Percentiles rank a stretch among this genome's conserved stretches.
These are phyloP conservation scores for Kluyveromyces starmeri DNA, from an alignment of 805 yeast species.

Conservation along the genomic window DNA sequence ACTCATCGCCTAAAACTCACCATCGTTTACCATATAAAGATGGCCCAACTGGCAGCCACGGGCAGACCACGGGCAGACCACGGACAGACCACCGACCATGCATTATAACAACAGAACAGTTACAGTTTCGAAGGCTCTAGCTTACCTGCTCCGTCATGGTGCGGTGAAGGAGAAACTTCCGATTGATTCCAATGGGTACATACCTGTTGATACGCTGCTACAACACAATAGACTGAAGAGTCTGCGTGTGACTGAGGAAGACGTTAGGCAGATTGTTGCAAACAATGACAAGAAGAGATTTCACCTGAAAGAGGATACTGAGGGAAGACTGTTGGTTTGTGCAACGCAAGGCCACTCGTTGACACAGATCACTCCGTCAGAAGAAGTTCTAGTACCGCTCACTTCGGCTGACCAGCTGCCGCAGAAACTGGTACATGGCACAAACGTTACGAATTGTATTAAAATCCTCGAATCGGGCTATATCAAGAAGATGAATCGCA, in stretches of 20 bases:
- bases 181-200: conserved; percentile 63
- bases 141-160: conserved; percentile 78
- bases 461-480: conserved; percentile 46
- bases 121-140: conserved; percentile 61
- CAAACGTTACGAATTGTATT: conserved; percentile 41
- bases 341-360: conserved; percentile 94
- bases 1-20: no score
- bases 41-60: no score
- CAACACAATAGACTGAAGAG: conserved; percentile 50
- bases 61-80: no score
- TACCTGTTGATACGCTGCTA: conserved; percentile 45
- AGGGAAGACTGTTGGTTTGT: conserved; percentile 40
- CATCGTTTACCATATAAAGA: no score
- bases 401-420: conserved; percentile 38
- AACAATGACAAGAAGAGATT: conserved; percentile 67
- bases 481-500: conserved; percentile 59
- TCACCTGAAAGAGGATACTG: conserved; percentile 31
- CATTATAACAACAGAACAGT: conserved; percentile 34
- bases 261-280: conserved; percentile 51
- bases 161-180: conserved; percentile 59
- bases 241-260: conserved; percentile 44
- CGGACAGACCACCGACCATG: no score
- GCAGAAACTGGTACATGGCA: conserved; percentile 66
- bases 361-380: conserved; percentile 30
- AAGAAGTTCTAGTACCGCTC: conserved; percentile 35